Percentiles rank a stretch among this genome's conserved stretches.
Evolutionary conservation across 495 filamentous ascomycete genomes (phyloP).

Genomic region (Tuber magnatum): DNA sequence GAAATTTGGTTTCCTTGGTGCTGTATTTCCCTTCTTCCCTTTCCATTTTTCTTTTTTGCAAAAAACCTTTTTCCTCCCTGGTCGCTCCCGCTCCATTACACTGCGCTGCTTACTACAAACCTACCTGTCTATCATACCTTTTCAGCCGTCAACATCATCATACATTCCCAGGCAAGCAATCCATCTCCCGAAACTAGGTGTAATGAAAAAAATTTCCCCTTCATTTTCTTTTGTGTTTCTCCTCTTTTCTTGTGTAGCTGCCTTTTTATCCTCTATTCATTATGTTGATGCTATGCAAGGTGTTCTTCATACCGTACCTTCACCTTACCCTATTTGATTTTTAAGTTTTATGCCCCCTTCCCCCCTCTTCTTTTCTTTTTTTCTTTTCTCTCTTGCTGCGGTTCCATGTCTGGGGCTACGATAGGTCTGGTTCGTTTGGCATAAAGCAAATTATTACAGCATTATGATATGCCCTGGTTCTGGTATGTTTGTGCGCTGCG

Average conservation of each 20-base stretch:
- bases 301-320: not conserved
- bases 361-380: too few relatives aligned
- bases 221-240: not conserved
- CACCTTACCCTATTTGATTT: not conserved
- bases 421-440: not conserved
- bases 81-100: not conserved
- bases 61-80: not conserved
- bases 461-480: not conserved
- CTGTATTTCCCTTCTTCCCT: not conserved
- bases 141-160: not conserved
- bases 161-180: not conserved
- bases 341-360: not conserved
- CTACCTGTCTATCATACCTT: not conserved
- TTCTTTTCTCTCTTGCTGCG: not conserved
- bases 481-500: not conserved
- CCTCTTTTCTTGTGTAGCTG: not conserved
- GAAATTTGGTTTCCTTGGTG: not conserved
- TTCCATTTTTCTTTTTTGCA: not conserved
- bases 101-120: not conserved
- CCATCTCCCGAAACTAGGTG: not conserved
- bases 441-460: constrained; percentile 4
- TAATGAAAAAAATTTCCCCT: not conserved
- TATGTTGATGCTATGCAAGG: not conserved
- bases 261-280: not conserved
- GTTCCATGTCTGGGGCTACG: not conserved